Percentiles rank a stretch among this genome's conserved stretches.
Evolutionary conservation across 179 eudicot species (phyloP).

Genomic region (Dionaea muscipula): DNA sequence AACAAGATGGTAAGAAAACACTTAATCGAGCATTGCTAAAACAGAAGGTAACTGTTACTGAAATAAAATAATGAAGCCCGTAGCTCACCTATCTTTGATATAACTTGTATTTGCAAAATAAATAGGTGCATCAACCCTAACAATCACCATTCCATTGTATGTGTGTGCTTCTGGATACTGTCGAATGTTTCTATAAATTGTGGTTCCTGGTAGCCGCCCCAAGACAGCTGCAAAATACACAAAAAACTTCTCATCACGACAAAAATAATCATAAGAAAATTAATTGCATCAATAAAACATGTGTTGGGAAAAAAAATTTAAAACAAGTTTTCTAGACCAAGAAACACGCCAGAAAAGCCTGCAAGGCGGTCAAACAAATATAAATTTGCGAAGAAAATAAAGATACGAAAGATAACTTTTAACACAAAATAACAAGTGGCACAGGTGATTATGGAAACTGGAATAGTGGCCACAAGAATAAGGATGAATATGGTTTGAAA

Average conservation of each 20-base stretch:
- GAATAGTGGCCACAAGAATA: too few species aligned
- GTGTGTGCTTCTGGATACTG: slow-evolving; percentile 95
- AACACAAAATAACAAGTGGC: too few species aligned
- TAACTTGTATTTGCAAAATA: slow-evolving; percentile 93
- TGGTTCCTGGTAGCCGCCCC: slow-evolving; percentile 99
- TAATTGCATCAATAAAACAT: neutral
- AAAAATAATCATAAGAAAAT: neutral
- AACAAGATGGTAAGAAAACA: neutral
- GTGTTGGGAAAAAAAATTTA: neutral
- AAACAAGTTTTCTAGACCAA: too few species aligned
- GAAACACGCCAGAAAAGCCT: too few species aligned
- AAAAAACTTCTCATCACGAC: neutral
- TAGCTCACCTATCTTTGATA: slow-evolving; percentile 73
- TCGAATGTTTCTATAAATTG: slow-evolving; percentile 77
- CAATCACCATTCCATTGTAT: slow-evolving; percentile 81
- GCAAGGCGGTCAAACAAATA: too few species aligned
- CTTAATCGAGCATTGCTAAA: too few species aligned
- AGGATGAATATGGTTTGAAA: too few species aligned
- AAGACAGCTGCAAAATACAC: slow-evolving; percentile 55
- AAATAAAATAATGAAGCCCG: slow-evolving; percentile 1
- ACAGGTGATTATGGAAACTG: too few species aligned
- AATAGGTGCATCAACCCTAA: slow-evolving; percentile 93
- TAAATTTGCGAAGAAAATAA: too few species aligned
- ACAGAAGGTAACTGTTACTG: neutral
- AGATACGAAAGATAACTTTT: too few species aligned